These are phyloP conservation scores for Plasmodium coatneyi DNA, from an alignment of 169 alveolate species.

Conservation along the genomic window DNA sequence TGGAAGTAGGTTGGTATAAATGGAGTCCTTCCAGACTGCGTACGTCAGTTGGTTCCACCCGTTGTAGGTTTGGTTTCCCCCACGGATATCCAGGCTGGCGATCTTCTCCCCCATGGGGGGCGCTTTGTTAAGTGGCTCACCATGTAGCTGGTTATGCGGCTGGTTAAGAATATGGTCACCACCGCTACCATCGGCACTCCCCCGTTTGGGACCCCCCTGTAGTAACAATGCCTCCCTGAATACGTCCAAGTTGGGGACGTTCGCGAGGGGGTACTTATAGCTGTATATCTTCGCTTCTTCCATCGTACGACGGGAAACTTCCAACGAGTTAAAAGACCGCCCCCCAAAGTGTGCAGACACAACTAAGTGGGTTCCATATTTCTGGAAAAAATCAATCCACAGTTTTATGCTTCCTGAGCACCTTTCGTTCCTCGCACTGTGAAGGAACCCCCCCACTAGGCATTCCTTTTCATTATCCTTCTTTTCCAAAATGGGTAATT, in stretches of 20 bases:
- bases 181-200: not conserved
- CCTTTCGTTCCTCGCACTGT: not conserved
- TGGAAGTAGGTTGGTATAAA: conserved; percentile 34
- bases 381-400: conserved; percentile 82
- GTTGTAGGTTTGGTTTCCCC: conserved; percentile 23
- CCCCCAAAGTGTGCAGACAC: conserved; percentile 67
- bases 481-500: conserved; percentile 42
- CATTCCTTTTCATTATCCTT: not conserved
- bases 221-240: conserved; percentile 4
- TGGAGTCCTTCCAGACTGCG: conserved; percentile 39
- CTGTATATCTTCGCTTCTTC: conserved; percentile 59
- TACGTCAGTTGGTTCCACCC: conserved; percentile 46
- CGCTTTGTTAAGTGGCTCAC: not conserved
- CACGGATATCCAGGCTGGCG: conserved; percentile 18
- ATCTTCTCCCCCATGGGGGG: not conserved
- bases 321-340: conserved; percentile 34
- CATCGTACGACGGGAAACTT: conserved; percentile 11
- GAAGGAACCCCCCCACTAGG: not conserved
- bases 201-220: not conserved
- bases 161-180: not conserved
- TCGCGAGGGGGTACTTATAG: conserved; percentile 39
- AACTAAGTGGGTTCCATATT: conserved; percentile 82
- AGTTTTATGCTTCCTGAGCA: conserved; percentile 69
- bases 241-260: conserved; percentile 26
- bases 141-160: not conserved